phyloP scores from a whole-genome alignment of 2,329 filamentous ascomycete species.

The Malbranchea cinnamomea region DNA sequence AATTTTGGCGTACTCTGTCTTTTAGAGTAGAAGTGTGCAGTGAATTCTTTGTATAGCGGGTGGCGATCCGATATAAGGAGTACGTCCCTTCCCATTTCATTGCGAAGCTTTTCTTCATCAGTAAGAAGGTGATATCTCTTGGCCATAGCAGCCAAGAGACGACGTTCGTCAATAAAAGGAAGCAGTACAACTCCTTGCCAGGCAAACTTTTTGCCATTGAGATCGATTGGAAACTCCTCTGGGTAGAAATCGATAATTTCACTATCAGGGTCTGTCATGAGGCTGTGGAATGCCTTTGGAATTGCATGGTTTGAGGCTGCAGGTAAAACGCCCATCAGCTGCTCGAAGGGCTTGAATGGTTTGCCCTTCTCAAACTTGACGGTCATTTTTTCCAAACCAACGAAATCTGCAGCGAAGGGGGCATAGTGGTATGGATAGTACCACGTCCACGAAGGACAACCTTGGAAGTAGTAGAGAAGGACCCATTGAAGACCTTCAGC shows the following conservation, averaged over 20 bases:
- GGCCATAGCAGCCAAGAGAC: constrained; percentile 66
- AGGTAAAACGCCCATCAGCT: constrained; percentile 94
- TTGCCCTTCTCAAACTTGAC: constrained; percentile 71
- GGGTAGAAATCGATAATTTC: constrained; percentile 97
- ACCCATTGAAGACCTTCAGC: constrained; percentile 94
- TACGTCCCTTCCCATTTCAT: constrained; percentile 64
- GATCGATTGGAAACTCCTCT: constrained; percentile 77
- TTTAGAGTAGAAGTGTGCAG: constrained; percentile 81
- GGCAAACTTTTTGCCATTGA: constrained; percentile 96
- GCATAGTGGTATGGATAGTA: constrained; percentile 98
- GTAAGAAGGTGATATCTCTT: constrained; percentile 69
- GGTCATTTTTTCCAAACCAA: constrained; percentile 62
- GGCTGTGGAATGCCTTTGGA: constrained; percentile 69
- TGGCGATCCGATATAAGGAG: constrained; percentile 74
- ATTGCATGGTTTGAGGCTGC: constrained; percentile 86
- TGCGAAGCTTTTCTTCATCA: constrained; percentile 62
- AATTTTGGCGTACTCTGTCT: constrained; percentile 53
- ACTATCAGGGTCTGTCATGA: constrained; percentile 80
- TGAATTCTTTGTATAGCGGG: constrained; percentile 72
- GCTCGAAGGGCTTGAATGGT: constrained; percentile 85
- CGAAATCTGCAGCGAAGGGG: constrained; percentile 91
- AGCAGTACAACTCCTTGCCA: constrained; percentile 93
- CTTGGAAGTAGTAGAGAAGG: constrained; percentile 91
- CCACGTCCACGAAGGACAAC: constrained; percentile 97
- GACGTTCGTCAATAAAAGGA: constrained; percentile 89